phyloP scores from a whole-genome alignment of 2,329 filamentous ascomycete species.

The Colletotrichum liaoningense region DNA sequence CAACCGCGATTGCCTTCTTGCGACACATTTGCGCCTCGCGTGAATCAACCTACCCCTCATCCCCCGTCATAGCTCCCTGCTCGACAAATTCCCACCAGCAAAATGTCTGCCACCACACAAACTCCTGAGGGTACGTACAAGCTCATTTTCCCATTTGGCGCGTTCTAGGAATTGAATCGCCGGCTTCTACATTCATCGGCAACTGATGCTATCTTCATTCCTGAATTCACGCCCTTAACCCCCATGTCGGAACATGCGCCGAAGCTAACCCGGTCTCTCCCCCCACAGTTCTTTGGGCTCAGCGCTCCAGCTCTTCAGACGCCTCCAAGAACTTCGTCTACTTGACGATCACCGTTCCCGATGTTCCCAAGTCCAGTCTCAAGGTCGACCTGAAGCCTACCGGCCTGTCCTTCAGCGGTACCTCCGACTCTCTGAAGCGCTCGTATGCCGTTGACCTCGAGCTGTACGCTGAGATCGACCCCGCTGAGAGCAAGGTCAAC shows the following conservation, averaged over 20 bases:
- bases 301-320: conserved; percentile 87
- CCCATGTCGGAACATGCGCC: background rate
- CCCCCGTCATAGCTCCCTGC: conserved; percentile 33
- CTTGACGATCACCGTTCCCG: conserved; percentile 89
- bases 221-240: background rate
- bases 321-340: conserved; percentile 93
- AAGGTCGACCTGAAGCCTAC: conserved; percentile 87
- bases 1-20: conserved; percentile 16
- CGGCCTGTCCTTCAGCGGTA: conserved; percentile 83
- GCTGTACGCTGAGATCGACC: conserved; percentile 92
- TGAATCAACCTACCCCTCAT: conserved; percentile 32
- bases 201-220: background rate
- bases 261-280: conserved; percentile 4
- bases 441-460: conserved; percentile 89
- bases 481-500: conserved; percentile 83
- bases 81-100: conserved; percentile 32
- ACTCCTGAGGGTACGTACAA: conserved; percentile 54
- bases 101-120: conserved; percentile 43
- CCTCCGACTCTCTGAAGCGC: conserved; percentile 85
- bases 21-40: conserved; percentile 29
- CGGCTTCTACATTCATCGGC: background rate
- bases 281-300: conserved; percentile 89
- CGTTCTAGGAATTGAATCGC: conserved; percentile 1
- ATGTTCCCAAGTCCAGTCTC: conserved; percentile 80
- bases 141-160: background rate